Conservation (phyloP, 2,329 filamentous ascomycete species). For the Ustulina deusta region DNA sequence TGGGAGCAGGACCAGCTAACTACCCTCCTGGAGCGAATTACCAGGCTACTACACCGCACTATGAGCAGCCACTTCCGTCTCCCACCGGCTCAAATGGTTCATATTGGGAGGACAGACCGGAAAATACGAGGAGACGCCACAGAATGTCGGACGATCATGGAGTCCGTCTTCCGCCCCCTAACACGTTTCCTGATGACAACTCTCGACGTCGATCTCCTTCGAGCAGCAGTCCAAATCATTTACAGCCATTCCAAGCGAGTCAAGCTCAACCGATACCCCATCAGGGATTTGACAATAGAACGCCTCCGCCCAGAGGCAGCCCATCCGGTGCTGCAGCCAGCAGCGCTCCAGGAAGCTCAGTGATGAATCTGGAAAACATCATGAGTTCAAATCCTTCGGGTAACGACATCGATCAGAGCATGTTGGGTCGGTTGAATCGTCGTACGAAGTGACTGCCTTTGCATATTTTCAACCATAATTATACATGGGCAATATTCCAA, state of each 20-base stretch:
- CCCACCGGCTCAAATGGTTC: conserved; percentile 54
- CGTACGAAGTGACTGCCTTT: conserved; percentile 34
- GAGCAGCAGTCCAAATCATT: conserved; percentile 60
- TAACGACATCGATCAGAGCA: conserved; percentile 66
- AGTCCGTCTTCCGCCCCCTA: conserved; percentile 61
- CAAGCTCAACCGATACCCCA: conserved; percentile 45
- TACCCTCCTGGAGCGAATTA: conserved; percentile 41
- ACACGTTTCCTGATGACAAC: conserved; percentile 60
- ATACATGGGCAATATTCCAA: conserved; percentile 1
- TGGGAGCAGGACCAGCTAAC: conserved; percentile 54
- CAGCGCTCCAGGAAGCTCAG: conserved; percentile 57
- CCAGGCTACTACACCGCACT: conserved; percentile 42
- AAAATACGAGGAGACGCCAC: conserved; percentile 52
- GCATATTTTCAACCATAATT: neutral
- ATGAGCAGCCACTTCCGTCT: conserved; percentile 52
- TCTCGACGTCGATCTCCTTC: conserved; percentile 65
- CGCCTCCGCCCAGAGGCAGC: conserved; percentile 56
- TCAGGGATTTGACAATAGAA: conserved; percentile 53
- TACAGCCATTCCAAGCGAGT: conserved; percentile 55
- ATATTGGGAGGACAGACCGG: conserved; percentile 54
- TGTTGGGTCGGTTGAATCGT: conserved; percentile 65
- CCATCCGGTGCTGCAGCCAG: conserved; percentile 52
- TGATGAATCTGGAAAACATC: conserved; percentile 66
- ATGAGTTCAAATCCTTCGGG: conserved; percentile 57
- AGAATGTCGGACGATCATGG: conserved; percentile 53